Evolutionary conservation across 2,329 filamentous ascomycete species (phyloP).

Genomic region (Scedosporium apiospermum): DNA sequence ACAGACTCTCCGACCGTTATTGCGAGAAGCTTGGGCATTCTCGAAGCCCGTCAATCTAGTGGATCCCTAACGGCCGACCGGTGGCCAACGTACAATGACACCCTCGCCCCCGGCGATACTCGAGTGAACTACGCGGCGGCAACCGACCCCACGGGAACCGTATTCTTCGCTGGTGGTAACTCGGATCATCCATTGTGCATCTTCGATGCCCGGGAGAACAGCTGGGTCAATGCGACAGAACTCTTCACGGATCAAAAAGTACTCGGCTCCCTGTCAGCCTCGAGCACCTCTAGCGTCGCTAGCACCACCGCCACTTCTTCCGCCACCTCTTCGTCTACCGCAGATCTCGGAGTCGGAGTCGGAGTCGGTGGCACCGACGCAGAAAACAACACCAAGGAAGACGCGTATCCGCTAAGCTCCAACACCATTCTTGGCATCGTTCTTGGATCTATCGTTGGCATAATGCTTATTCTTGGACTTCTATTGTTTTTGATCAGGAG

Average conservation of each 20-base stretch:
- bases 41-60: conserved; percentile 1
- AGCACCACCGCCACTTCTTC: conserved; percentile 18
- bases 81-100: conserved; percentile 74
- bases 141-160: conserved; percentile 52
- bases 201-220: conserved; percentile 67
- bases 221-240: conserved; percentile 64
- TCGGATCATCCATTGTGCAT: conserved; percentile 58
- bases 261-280: conserved; percentile 20
- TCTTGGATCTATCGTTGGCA: conserved; percentile 69
- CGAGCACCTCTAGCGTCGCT: conserved; percentile 18
- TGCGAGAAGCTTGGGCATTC: conserved; percentile 3
- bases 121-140: conserved; percentile 66
- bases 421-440: conserved; percentile 68
- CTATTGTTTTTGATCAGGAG: conserved; percentile 61
- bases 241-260: conserved; percentile 44
- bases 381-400: background rate
- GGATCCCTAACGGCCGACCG: conserved; percentile 41
- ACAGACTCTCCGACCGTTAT: conserved; percentile 32
- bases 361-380: conserved; percentile 12
- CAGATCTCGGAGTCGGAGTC: conserved; percentile 13
- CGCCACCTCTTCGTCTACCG: conserved; percentile 16
- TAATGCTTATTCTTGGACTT: conserved; percentile 60
- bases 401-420: conserved; percentile 17
- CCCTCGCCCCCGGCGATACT: conserved; percentile 52
- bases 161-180: conserved; percentile 73